phyloP scores from a whole-genome alignment of 192 early-diverging fungal species.

The Backusella westeae region DNA sequence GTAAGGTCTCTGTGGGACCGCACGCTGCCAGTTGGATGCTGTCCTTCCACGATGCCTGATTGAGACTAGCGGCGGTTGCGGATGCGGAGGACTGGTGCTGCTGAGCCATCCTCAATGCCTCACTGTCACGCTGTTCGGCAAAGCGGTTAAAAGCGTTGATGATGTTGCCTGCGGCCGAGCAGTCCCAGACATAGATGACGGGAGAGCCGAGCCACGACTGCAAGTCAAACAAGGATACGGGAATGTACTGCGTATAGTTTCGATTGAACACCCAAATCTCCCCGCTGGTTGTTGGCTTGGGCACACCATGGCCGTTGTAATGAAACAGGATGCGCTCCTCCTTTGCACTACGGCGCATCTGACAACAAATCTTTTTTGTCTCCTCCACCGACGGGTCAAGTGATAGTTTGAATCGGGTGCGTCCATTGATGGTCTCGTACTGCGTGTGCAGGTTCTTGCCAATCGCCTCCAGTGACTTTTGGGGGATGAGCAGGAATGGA shows the following conservation, averaged over 20 bases:
- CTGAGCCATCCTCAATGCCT: conserved; percentile 47
- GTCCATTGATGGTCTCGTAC: conserved; percentile 87
- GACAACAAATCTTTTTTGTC: conserved; percentile 84
- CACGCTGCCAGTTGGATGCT: conserved; percentile 96
- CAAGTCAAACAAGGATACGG: conserved; percentile 86
- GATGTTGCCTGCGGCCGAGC: conserved; percentile 89
- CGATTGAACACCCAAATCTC: conserved; percentile 99
- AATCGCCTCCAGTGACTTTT: conserved; percentile 84
- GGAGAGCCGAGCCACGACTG: conserved; percentile 96
- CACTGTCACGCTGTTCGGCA: conserved; percentile 81
- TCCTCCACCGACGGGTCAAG: conserved; percentile 94
- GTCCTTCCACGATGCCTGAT: conserved; percentile 51
- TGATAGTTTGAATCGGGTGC: conserved; percentile 78
- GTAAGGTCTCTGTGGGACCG: conserved; percentile 78
- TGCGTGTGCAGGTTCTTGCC: conserved; percentile 89
- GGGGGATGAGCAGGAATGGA: conserved; percentile 72
- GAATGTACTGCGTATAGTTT: conserved; percentile 98
- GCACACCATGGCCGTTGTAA: conserved; percentile 99
- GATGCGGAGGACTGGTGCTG: conserved; percentile 40
- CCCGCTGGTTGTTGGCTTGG: conserved; percentile 88
- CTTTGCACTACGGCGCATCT: conserved; percentile 80
- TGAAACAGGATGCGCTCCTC: conserved; percentile 95
- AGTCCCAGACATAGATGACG: conserved; percentile 96
- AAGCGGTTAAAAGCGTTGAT: conserved; percentile 86
- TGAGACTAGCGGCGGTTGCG: background rate